A percentile compares a stretch with the other conserved stretches of the same genome.
Evolutionary conservation across 345 rosid species (phyloP).

Genomic region (Nephelium lappaceum): DNA sequence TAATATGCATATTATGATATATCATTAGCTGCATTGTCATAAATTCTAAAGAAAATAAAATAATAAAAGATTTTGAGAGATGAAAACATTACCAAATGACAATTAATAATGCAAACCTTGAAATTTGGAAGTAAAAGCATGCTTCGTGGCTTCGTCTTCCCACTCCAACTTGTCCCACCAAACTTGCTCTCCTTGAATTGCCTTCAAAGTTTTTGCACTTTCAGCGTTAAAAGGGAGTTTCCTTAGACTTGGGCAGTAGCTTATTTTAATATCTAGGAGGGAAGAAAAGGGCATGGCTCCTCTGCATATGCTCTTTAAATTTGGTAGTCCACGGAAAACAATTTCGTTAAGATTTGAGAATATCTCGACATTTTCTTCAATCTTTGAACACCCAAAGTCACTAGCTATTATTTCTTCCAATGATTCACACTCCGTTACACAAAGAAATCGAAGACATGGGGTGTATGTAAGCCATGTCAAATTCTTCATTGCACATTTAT

Average conservation of each 20-base stretch:
- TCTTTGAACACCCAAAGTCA: not conserved
- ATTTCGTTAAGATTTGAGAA: not conserved
- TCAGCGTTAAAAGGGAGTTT: not conserved
- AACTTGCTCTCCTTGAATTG: not conserved
- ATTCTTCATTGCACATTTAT: rapidly evolving
- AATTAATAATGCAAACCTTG: not conserved
- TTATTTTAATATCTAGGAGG: not conserved
- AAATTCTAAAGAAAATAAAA: too few species aligned
- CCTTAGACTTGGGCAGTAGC: not conserved
- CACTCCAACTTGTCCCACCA: not conserved
- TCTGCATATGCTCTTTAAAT: not conserved
- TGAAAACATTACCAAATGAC: not conserved
- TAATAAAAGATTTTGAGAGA: not conserved
- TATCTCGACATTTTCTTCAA: not conserved
- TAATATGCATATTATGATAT: too few species aligned
- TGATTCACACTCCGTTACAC: not conserved
- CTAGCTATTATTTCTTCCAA: not conserved
- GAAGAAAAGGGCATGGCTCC: not conserved
- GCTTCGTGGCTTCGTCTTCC: not conserved
- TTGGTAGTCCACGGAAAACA: not conserved
- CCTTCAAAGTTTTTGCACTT: not conserved
- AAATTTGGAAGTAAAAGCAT: not conserved
- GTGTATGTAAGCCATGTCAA: not conserved
- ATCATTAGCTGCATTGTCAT: too few species aligned
- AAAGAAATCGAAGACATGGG: not conserved